Percentiles rank a stretch among this genome's conserved stretches.
These are phyloP conservation scores for Groenewaldozyma sp. DNA, from an alignment of 1,139 yeast genomes.

Conservation along the genomic window DNA sequence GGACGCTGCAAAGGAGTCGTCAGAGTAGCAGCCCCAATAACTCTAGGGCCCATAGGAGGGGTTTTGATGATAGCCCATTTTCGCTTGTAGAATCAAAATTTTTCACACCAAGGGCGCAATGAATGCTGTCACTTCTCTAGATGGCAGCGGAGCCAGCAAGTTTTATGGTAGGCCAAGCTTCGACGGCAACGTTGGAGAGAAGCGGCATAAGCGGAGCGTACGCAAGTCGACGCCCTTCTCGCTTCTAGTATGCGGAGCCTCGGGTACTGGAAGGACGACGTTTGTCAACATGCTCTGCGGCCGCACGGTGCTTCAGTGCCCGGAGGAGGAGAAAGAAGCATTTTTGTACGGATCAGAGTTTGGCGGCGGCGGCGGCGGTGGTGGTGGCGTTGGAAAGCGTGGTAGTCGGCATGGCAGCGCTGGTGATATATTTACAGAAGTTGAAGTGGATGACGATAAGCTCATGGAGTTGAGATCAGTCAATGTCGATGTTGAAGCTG, in stretches of 20 bases:
- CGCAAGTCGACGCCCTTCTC: slow-evolving; percentile 79
- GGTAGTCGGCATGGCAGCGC: slow-evolving; percentile 23
- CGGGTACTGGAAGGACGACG: slow-evolving; percentile 73
- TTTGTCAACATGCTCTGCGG: slow-evolving; percentile 80
- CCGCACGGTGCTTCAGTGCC: slow-evolving; percentile 40
- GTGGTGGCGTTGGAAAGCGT: neutral
- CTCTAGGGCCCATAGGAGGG: no score
- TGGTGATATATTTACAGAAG: slow-evolving; percentile 38
- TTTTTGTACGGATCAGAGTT: neutral
- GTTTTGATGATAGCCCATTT: no score
- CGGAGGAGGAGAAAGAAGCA: slow-evolving; percentile 2
- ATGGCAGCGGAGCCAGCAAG: no score
- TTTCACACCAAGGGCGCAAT: no score
- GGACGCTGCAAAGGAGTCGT: no score
- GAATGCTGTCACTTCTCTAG: no score
- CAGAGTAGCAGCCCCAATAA: no score
- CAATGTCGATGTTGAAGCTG: slow-evolving; percentile 37
- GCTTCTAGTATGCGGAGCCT: slow-evolving; percentile 61
- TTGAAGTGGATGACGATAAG: no score
- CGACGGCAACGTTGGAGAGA: neutral
- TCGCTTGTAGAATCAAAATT: no score
- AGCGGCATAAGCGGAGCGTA: slow-evolving; percentile 44
- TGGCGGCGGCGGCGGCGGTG: neutral
- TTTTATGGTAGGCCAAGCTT: neutral
- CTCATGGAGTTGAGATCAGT: slow-evolving; percentile 40